Evolutionary conservation across 352 stramenopile species (phyloP), one percentile per base, ranked within the genome.

Genomic region (Phytophthora citricola): DNA sequence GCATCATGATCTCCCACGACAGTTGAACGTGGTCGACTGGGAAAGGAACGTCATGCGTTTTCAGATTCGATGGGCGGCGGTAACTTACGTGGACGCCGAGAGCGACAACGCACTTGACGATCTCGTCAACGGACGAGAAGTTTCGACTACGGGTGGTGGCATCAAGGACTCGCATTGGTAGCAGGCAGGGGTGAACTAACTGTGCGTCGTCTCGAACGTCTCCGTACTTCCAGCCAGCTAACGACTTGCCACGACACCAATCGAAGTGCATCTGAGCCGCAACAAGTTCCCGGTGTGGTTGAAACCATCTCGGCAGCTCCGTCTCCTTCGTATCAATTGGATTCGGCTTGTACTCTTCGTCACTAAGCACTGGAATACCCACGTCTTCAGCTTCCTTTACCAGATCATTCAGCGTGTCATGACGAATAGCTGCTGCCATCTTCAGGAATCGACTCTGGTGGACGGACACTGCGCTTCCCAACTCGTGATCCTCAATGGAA

Each of bases 221-320:
- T 8, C 78, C 76, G 17, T 76, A 71, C 24, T 53, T 61, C 83
- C 83, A 90, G 0, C 81, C 81, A 27, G 60, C 65, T 4, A 89
- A 27, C 20, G 71, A 68, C 54, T 88, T 90, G n/a, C 62, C 27
- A 17, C 67, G 75, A 40, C 81, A 92, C 81, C 81, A 92, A 24
- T 89, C 75, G 39, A 83, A 90, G 62, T 92, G 83, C 12, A 92
- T 69, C 66, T 92, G 83, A 1, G 77, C 58, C 0, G 81, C 77
- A 15, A 92, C 53, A 0, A 73, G 40, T 11, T 70, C 44, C 0
- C 76, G 47, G 26, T 87, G 67, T 0, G 55, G 41, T 17, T 63
- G 17, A 45, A 92, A 72, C 66, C 71, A 80, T 22, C 39, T 41
- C 17, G 77, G 81, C 27, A 89, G 47, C 4, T 40, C n/a, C 0